phyloP scores from a whole-genome alignment of 257 asterid genomes.

The Lycium ferocissimum region DNA sequence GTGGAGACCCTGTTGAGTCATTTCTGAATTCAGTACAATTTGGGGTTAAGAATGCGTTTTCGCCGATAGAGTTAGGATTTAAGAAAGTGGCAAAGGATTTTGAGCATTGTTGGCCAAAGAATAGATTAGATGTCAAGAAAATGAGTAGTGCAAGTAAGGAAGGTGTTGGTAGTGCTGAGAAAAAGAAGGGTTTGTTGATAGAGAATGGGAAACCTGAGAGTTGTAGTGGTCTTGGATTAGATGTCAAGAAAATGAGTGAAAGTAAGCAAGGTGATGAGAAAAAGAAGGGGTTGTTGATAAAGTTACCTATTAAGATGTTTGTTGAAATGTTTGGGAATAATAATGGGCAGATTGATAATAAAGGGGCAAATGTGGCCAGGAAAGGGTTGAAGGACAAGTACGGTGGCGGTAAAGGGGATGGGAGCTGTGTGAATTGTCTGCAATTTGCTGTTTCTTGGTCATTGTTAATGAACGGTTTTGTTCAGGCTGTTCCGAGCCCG shows the following conservation, averaged over 20 bases:
- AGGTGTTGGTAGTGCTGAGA: constrained; percentile 41
- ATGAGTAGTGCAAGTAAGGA: constrained; percentile 41
- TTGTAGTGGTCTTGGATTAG: constrained; percentile 45
- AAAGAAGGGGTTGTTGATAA: constrained; percentile 45
- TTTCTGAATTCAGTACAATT: constrained; percentile 80
- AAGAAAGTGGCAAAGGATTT: constrained; percentile 76
- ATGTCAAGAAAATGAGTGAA: constrained; percentile 46
- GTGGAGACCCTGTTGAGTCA: constrained; percentile 80
- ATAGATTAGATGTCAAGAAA: constrained; percentile 52
- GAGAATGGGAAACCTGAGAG: constrained; percentile 41
- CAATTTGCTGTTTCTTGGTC: constrained; percentile 73
- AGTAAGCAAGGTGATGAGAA: constrained; percentile 51
- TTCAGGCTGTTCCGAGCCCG: constrained; percentile 73
- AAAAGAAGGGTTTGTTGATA: constrained; percentile 43
- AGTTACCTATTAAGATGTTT: constrained; percentile 61
- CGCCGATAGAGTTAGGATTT: constrained; percentile 75
- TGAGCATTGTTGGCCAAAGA: constrained; percentile 71
- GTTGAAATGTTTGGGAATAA: constrained; percentile 61
- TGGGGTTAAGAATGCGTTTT: constrained; percentile 62
- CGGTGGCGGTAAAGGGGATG: constrained; percentile 56
- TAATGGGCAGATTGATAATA: constrained; percentile 43
- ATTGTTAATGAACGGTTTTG: constrained; percentile 63
- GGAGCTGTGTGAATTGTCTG: constrained; percentile 60
- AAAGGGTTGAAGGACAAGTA: constrained; percentile 66
- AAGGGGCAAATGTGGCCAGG: constrained; percentile 44